These are phyloP conservation scores for Gossypium gossypioides DNA, from an alignment of 441 rosid genomes.

Conservation along the genomic window DNA sequence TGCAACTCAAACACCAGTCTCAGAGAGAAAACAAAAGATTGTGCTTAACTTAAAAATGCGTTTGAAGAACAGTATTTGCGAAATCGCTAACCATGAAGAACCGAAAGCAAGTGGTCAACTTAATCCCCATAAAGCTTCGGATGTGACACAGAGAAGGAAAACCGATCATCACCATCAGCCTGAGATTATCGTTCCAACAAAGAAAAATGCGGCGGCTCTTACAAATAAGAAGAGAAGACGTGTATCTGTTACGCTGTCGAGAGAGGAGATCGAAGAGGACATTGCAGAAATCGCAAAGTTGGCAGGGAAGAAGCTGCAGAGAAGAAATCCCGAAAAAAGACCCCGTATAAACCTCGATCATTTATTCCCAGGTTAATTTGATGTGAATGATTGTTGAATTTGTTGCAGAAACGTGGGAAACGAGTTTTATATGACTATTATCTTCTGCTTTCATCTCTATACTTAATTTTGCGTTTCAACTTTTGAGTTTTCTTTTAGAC, in stretches of 20 bases:
- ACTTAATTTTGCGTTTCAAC: too few species aligned
- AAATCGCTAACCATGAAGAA: neutral
- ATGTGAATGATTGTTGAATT: neutral
- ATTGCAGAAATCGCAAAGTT: neutral
- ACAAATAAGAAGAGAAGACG: neutral
- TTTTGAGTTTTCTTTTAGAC: too few species aligned
- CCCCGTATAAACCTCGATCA: neutral
- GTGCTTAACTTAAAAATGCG: too few species aligned
- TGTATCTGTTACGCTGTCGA: neutral
- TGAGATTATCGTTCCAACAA: neutral
- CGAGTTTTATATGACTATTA: too few species aligned
- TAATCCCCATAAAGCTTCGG: neutral
- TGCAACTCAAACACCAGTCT: too few species aligned
- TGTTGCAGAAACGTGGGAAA: too few species aligned
- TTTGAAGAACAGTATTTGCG: too few species aligned
- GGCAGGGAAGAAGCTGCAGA: neutral
- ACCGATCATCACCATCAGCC: neutral
- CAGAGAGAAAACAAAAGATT: too few species aligned
- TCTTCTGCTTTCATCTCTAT: too few species aligned
- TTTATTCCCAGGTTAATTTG: neutral
- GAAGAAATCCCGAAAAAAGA: neutral
- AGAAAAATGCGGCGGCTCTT: neutral
- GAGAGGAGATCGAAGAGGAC: neutral
- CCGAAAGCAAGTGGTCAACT: neutral
- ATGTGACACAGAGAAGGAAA: neutral